These are phyloP conservation scores for Citrus maxima DNA, from an alignment of 345 rosid genomes.

Conservation along the genomic window DNA sequence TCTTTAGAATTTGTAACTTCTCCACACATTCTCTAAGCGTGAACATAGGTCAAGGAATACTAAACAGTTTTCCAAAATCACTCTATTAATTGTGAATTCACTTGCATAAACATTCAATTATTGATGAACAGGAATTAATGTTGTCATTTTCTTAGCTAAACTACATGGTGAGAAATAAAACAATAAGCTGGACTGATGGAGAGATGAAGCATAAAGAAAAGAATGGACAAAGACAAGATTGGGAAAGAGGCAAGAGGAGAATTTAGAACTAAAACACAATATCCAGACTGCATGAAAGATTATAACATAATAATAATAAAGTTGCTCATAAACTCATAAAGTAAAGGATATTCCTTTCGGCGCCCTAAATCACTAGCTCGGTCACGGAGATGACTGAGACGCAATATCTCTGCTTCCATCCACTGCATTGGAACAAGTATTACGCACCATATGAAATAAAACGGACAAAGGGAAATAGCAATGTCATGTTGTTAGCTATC, in stretches of 20 bases:
- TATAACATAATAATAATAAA: neutral
- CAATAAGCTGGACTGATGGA: neutral
- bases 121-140: neutral
- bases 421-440: constrained; percentile 47
- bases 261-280: neutral
- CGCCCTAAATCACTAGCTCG: constrained; percentile 97
- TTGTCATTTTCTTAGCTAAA: neutral
- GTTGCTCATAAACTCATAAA: neutral
- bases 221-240: neutral
- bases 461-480: neutral
- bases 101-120: neutral
- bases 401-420: constrained; percentile 82
- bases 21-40: constrained; percentile 99
- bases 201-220: neutral
- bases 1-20: constrained; percentile 86
- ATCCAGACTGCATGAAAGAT: neutral
- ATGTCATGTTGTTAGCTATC: neutral
- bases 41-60: constrained; percentile 57
- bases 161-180: neutral
- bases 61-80: neutral
- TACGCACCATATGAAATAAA: constrained; percentile 5
- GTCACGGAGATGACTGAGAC: constrained; percentile 93
- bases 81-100: neutral
- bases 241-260: neutral
- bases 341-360: constrained; percentile 96